Evolutionary conservation across 1,139 yeast species (phyloP).

Genomic region (Debaryomyces robertsiae): DNA sequence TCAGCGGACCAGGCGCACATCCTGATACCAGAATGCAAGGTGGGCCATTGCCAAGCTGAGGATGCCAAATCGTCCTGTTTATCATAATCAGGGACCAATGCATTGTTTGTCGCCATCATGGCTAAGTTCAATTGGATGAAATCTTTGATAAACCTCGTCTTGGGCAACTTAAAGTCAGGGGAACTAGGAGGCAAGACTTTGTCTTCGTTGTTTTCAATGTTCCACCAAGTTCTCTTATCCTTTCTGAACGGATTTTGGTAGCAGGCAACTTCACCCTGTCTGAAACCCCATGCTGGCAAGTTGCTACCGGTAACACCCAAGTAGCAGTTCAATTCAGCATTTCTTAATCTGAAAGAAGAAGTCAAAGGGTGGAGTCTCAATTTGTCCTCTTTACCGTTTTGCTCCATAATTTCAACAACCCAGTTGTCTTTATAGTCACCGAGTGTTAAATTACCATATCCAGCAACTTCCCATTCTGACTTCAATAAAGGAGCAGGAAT

Average conservation of each 20-base stretch:
- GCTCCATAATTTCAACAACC: slow-evolving; percentile 86
- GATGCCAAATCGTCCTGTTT: slow-evolving; percentile 92
- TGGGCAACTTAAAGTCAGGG: slow-evolving; percentile 74
- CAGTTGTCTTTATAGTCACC: slow-evolving; percentile 96
- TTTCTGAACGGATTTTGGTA: slow-evolving; percentile 71
- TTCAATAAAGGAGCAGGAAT: slow-evolving; percentile 79
- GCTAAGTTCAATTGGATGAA: slow-evolving; percentile 92
- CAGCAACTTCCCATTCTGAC: slow-evolving; percentile 79
- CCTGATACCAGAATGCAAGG: slow-evolving; percentile 87
- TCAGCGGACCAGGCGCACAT: slow-evolving; percentile 93
- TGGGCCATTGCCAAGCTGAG: slow-evolving; percentile 98
- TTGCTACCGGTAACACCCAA: slow-evolving; percentile 77
- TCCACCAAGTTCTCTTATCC: slow-evolving; percentile 99
- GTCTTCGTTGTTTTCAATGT: slow-evolving; percentile 83
- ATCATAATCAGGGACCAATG: slow-evolving; percentile 88
- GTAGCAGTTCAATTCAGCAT: slow-evolving; percentile 74
- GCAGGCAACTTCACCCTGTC: slow-evolving; percentile 96
- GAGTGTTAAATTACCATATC: slow-evolving; percentile 83
- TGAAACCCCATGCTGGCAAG: slow-evolving; percentile 97
- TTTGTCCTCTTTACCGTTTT: slow-evolving; percentile 69
- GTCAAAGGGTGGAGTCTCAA: slow-evolving; percentile 80
- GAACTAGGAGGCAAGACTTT: slow-evolving; percentile 73
- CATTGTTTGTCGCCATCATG: slow-evolving; percentile 99
- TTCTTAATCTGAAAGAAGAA: slow-evolving; percentile 76
- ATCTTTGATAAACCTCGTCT: slow-evolving; percentile 81